These are phyloP conservation scores for Rhexocercosporidium sp. DNA, from an alignment of 2,329 filamentous ascomycete species.

Conservation along the genomic window DNA sequence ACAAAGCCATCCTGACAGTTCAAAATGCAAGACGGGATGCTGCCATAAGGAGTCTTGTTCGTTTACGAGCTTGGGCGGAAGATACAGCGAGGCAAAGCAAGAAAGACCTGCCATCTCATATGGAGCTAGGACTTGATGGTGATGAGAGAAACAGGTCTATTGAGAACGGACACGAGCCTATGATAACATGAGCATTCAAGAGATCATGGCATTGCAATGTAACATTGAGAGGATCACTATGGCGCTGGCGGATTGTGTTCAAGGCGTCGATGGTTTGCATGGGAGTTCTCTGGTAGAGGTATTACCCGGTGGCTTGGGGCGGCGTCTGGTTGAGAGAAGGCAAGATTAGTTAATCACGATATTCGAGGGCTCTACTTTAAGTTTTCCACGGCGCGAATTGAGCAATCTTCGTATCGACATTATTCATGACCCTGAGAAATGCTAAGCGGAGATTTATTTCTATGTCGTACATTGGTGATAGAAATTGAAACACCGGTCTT, in stretches of 20 bases:
- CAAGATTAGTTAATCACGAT: neutral
- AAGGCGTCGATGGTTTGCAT: neutral
- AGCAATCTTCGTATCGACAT: neutral
- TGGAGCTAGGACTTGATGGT: constrained; percentile 41
- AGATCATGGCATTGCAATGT: constrained; percentile 3
- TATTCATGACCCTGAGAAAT: neutral
- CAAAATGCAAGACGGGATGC: constrained; percentile 78
- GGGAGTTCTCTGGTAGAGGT: constrained; percentile 4
- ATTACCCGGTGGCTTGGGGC: neutral
- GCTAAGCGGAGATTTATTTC: neutral
- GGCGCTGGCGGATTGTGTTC: constrained; percentile 1
- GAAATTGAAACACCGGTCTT: too few species aligned
- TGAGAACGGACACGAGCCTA: constrained; percentile 38
- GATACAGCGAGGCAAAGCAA: constrained; percentile 41
- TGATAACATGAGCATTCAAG: constrained; percentile 38
- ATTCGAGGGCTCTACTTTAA: neutral
- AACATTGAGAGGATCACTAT: constrained; percentile 3
- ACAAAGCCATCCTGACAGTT: constrained; percentile 80
- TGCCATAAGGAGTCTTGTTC: constrained; percentile 80
- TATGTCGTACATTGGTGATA: too few species aligned
- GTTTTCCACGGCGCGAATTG: neutral
- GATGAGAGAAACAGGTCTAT: constrained; percentile 27
- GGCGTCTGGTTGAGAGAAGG: neutral
- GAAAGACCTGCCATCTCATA: constrained; percentile 40
- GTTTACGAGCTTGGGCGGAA: constrained; percentile 86